Conservation (phyloP, 2,329 filamentous ascomycete genomes). For the Alternaria triticina region DNA sequence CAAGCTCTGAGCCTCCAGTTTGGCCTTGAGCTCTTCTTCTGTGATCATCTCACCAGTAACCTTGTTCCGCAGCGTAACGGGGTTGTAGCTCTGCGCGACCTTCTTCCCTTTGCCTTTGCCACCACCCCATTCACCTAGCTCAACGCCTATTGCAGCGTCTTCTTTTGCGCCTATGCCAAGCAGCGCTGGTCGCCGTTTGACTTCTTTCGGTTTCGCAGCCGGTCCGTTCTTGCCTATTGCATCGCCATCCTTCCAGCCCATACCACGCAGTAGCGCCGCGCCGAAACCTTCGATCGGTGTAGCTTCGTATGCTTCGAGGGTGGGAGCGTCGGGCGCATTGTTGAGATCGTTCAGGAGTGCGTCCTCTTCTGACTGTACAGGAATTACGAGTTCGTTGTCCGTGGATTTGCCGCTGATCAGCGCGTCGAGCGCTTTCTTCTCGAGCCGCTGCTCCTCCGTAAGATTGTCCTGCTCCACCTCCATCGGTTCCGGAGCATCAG, state of each 20-base stretch:
- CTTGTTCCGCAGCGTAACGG: constrained; percentile 66
- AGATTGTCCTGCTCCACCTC: constrained; percentile 40
- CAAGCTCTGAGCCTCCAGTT: constrained; percentile 57
- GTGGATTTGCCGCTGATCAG: constrained; percentile 50
- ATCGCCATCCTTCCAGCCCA: constrained; percentile 87
- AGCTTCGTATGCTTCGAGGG: constrained; percentile 82
- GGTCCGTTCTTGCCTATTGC: constrained; percentile 59
- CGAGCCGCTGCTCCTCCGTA: constrained; percentile 46
- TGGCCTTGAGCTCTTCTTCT: constrained; percentile 64
- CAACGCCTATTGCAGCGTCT: constrained; percentile 65
- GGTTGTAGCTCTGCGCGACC: constrained; percentile 63
- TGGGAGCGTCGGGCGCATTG: constrained; percentile 75
- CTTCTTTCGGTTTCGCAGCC: constrained; percentile 63
- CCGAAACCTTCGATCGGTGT: constrained; percentile 96
- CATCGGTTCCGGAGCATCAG: constrained; percentile 24
- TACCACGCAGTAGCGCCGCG: constrained; percentile 84
- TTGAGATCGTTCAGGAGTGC: constrained; percentile 74
- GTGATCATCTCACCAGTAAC: constrained; percentile 67
- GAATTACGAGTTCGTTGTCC: constrained; percentile 48
- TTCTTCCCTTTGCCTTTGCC: constrained; percentile 54
- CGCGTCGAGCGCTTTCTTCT: constrained; percentile 61
- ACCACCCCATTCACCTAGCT: constrained; percentile 75
- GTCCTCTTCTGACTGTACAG: constrained; percentile 62
- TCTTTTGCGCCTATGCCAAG: constrained; percentile 90
- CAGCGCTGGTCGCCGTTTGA: constrained; percentile 76